Conservation (phyloP, 768 basidiomycete species). For the Xerocomellus dryophilus region DNA sequence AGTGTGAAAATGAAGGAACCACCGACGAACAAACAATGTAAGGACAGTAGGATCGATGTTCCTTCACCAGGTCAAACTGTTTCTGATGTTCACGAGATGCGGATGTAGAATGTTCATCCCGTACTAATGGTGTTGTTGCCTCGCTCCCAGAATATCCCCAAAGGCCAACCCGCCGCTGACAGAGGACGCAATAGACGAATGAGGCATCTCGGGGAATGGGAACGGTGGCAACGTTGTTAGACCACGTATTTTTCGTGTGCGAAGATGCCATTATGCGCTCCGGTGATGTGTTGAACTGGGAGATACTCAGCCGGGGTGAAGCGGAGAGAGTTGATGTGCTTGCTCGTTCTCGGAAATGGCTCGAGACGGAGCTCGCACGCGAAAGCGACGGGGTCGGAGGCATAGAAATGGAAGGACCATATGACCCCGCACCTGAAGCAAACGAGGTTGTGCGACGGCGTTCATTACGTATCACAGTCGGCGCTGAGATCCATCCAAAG, state of each 20-base stretch:
- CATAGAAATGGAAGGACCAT: constrained; percentile 27
- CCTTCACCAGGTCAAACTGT: constrained; percentile 71
- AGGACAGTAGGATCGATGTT: constrained; percentile 86
- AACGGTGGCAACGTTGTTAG: neutral
- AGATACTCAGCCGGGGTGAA: constrained; percentile 22
- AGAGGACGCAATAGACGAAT: constrained; percentile 63
- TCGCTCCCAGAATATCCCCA: constrained; percentile 60
- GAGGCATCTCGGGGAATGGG: constrained; percentile 40
- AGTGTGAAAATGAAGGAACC: constrained; percentile 52
- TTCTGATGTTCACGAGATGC: constrained; percentile 33
- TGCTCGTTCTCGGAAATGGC: constrained; percentile 16
- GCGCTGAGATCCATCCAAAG: constrained; percentile 48
- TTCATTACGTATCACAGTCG: constrained; percentile 20
- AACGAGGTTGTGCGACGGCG: constrained; percentile 20
- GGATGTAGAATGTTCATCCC: constrained; percentile 17
- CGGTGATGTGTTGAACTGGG: constrained; percentile 16
- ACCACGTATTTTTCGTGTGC: constrained; percentile 6
- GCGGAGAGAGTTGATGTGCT: constrained; percentile 23
- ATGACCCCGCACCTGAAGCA: constrained; percentile 25
- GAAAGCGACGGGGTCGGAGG: constrained; percentile 34
- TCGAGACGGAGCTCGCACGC: constrained; percentile 32
- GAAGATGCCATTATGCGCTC: constrained; percentile 7
- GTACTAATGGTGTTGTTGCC: constrained; percentile 1
- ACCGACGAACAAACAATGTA: constrained; percentile 70
- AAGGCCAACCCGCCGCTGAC: constrained; percentile 75